Evolutionary conservation across 176 grass and related monocot genomes (phyloP).

Genomic region (Paspalum notatum): DNA sequence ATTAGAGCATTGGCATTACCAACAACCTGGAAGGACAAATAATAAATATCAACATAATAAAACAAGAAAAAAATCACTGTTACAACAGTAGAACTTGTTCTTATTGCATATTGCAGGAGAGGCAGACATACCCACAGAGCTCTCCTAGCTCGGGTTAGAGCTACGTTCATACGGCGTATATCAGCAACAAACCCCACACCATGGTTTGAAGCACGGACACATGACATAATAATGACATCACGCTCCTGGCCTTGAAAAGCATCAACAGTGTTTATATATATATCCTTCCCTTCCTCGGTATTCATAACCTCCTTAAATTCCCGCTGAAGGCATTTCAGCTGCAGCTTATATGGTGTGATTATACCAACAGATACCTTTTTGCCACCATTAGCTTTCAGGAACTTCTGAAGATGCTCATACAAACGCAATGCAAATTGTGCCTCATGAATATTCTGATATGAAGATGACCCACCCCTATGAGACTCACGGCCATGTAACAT

Average conservation of each 20-base stretch:
- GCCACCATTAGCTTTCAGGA: constrained; percentile 76
- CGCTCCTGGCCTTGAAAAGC: constrained; percentile 99
- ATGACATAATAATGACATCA: constrained; percentile 99
- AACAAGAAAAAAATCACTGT: neutral
- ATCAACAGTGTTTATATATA: constrained; percentile 99
- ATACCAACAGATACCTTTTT: constrained; percentile 97
- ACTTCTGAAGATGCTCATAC: constrained; percentile 85
- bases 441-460: constrained; percentile 95
- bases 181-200: constrained; percentile 99
- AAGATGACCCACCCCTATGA: constrained; percentile 89
- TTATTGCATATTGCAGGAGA: neutral
- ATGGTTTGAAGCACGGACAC: constrained; percentile 91
- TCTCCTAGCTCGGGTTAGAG: constrained; percentile 93
- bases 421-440: constrained; percentile 82
- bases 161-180: constrained; percentile 99
- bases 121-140: constrained; percentile 76
- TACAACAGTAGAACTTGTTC: constrained; percentile 5
- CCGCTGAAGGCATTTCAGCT: constrained; percentile 94
- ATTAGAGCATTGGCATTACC: constrained; percentile 97
- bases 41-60: constrained; percentile 23
- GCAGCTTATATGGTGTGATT: constrained; percentile 99
- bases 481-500: constrained; percentile 92
- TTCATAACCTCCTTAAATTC: constrained; percentile 87
- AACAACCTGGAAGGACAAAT: constrained; percentile 66
- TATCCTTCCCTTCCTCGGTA: constrained; percentile 95